A percentile compares a stretch with the other conserved stretches of the same genome.
Evolutionary conservation across 306 rosid genomes (phyloP).

Genomic region (Trifolium repens): DNA sequence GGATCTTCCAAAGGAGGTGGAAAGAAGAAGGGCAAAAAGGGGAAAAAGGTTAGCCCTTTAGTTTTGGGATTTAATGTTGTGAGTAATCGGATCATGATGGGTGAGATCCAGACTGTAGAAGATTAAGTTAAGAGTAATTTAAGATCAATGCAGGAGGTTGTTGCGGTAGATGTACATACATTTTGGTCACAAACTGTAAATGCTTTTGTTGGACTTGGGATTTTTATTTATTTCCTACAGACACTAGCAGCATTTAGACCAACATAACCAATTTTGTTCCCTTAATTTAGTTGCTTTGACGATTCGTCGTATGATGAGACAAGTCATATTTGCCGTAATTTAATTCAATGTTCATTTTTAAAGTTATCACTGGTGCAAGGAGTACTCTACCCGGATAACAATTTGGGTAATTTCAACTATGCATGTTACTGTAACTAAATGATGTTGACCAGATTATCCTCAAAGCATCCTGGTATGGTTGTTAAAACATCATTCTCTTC

Average conservation of each 20-base stretch:
- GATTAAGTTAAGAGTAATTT: conserved; percentile 78
- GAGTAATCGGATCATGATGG: conserved; percentile 97
- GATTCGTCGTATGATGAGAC: not conserved
- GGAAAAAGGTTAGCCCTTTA: conserved; percentile 82
- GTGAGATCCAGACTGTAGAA: conserved; percentile 84
- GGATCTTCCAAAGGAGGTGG: conserved; percentile 68
- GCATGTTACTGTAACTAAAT: not conserved
- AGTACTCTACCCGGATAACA: not conserved
- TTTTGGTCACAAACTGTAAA: conserved; percentile 65
- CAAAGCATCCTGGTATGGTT: not conserved
- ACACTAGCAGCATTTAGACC: conserved; percentile 60
- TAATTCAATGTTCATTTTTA: not conserved
- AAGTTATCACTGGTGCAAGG: not conserved
- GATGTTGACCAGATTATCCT: not conserved
- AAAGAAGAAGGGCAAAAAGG: conserved; percentile 94
- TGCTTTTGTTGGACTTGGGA: conserved; percentile 51
- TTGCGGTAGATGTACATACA: conserved; percentile 63
- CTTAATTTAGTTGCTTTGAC: conserved; percentile 34
- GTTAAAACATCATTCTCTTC: not conserved
- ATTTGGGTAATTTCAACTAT: not conserved
- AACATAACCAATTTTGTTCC: conserved; percentile 67
- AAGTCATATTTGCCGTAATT: conserved; percentile 5
- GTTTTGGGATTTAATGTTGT: conserved; percentile 94
- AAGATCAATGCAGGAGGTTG: conserved; percentile 37
- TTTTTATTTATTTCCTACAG: conserved; percentile 35